phyloP scores from a whole-genome alignment of 1,139 yeast genomes.

The Geotrichum australiense region DNA sequence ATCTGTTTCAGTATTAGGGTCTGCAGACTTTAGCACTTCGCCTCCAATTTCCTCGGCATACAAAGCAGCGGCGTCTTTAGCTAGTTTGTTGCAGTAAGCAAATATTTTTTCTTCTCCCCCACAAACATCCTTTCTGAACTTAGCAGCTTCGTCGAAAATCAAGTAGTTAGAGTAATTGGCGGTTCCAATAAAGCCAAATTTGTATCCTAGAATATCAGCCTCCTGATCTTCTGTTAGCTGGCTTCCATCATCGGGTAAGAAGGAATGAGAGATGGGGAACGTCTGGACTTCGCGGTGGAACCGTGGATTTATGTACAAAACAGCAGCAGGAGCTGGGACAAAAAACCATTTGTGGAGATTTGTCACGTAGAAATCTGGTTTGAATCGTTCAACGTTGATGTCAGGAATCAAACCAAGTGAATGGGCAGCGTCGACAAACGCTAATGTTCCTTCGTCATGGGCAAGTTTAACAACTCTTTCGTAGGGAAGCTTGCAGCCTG shows the following conservation, averaged over 20 bases:
- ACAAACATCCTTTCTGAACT: conserved; percentile 47
- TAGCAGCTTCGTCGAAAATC: conserved; percentile 40
- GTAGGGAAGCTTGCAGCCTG: conserved; percentile 56
- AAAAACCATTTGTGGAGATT: conserved; percentile 68
- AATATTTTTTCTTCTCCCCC: conserved; percentile 56
- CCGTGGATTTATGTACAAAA: conserved; percentile 50
- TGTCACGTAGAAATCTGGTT: conserved; percentile 57
- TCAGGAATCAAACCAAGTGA: conserved; percentile 49
- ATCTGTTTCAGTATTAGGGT: conserved; percentile 25
- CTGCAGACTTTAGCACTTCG: conserved; percentile 36
- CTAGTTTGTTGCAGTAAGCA: conserved; percentile 43
- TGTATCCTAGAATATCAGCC: conserved; percentile 23
- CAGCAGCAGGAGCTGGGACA: conserved; percentile 53
- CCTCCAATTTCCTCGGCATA: conserved; percentile 34
- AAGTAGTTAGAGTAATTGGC: conserved; percentile 33
- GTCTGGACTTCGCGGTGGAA: conserved; percentile 50
- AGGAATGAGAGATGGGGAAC: conserved; percentile 45
- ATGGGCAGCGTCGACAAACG: conserved; percentile 70
- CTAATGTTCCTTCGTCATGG: conserved; percentile 41
- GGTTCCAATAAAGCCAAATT: conserved; percentile 37
- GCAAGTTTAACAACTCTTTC: conserved; percentile 45
- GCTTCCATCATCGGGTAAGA: conserved; percentile 16
- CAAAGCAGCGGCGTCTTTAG: conserved; percentile 38
- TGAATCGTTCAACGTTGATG: conserved; percentile 39
- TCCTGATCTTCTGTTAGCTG: conserved; percentile 13